Evolutionary conservation across 2,329 filamentous ascomycete genomes (phyloP), one percentile per base, ranked within the genome.

Genomic region (Monilinia vaccinii-corymbosi): DNA sequence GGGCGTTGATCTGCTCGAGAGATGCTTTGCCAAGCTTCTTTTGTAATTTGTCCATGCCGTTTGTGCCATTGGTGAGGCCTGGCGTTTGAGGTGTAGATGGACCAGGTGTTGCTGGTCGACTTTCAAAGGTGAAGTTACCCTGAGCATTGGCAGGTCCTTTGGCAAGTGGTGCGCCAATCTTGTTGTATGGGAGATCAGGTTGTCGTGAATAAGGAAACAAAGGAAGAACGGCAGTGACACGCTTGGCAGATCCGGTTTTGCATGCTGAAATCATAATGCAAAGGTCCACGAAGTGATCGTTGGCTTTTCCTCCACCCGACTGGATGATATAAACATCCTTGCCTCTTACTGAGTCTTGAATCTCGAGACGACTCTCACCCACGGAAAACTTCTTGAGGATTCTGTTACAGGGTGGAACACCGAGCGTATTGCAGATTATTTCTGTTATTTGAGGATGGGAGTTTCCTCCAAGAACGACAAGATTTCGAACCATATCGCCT

Each of bases 261-360:
- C 94, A 97, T 63, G 94, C 94, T n/a, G 91, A 96, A 69, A 97
- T 93, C 77, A 94, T 96, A 77, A 97, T 97, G 74, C 96, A 89
- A 53, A 97, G 85, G 73, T 99, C 94, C 78, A 99, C 88, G 66
- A 99, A 84, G 76, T 96, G 86, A 76, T 99, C 94, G 73, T 99
- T 99, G 76, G 97, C 90, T 70, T 88, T 89, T 65, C 91, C 91
- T 68, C 90, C 90, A 68, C 91, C 91, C 46, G 91, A 94, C 76
- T 97, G 93, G 70, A 99, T 91, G 73, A 97, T 97, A 78, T 95
- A 99, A 73, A 97, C 94, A 84, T 99, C 94, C 75, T 99, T 99
- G 68, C 90, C 94, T 69, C 94, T 88, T 56, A 99, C 94, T 16
- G 91, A 96, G 75, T 99, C 94, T 73, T 92, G 83, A 71, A 99